A percentile compares a stretch with the other conserved stretches of the same genome.
Conservation (phyloP, 352 stramenopile species). For the Phytophthora cactorum region DNA sequence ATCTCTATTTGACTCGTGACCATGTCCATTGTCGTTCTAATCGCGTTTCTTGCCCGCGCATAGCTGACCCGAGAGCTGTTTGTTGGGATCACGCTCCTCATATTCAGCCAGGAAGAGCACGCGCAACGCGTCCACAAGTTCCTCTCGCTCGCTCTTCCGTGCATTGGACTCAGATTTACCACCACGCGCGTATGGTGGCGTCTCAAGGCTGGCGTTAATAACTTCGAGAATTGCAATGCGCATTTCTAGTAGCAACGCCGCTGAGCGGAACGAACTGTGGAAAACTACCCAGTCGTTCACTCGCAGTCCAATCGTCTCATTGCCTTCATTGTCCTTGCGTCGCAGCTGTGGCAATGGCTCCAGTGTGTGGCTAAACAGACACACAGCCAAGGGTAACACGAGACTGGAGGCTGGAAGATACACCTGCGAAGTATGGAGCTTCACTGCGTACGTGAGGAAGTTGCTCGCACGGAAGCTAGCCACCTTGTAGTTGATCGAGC, state of each 20-base stretch:
- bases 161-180: conserved; percentile 11
- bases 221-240: conserved; percentile 35
- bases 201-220: conserved; percentile 47
- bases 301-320: conserved; percentile 55
- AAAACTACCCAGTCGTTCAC: conserved; percentile 79
- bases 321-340: conserved; percentile 34
- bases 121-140: conserved; percentile 39
- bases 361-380: conserved; percentile 73
- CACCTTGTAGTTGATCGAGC: conserved; percentile 79
- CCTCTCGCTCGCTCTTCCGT: conserved; percentile 19
- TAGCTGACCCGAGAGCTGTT: conserved; percentile 51
- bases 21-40: conserved; percentile 3
- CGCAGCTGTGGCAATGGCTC: conserved; percentile 62
- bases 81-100: conserved; percentile 54
- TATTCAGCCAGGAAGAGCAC: conserved; percentile 56
- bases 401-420: conserved; percentile 76
- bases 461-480: conserved; percentile 47
- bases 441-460: conserved; percentile 82
- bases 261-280: conserved; percentile 63
- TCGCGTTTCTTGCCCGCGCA: conserved; percentile 18
- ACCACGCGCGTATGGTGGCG: conserved; percentile 33
- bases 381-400: conserved; percentile 65
- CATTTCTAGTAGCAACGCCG: conserved; percentile 58
- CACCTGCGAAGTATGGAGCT: conserved; percentile 86
- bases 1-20: too few species aligned